phyloP scores from a whole-genome alignment of 148 eudicot species.

The Diospyros lotus region DNA sequence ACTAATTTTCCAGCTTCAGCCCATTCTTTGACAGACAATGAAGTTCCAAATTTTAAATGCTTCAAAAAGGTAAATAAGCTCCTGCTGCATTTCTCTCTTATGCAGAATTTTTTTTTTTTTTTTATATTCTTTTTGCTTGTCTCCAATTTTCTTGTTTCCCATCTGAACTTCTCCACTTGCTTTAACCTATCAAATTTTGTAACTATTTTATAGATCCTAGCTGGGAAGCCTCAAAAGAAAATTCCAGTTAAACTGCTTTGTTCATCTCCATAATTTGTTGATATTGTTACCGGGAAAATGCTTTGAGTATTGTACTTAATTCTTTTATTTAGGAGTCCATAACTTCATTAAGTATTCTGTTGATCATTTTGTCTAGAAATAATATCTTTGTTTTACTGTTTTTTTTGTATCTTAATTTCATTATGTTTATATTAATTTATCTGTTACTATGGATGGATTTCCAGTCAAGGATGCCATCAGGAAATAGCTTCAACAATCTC shows the following conservation, averaged over 20 bases:
- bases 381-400: neutral
- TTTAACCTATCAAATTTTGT: neutral
- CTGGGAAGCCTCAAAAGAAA: neutral
- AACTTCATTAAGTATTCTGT: too few species aligned
- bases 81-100: neutral
- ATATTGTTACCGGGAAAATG: too few species aligned
- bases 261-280: neutral
- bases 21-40: slow-evolving; percentile 26
- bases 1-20: slow-evolving; percentile 25
- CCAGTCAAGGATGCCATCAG: slow-evolving; percentile 58
- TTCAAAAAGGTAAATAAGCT: slow-evolving; percentile 67
- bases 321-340: neutral
- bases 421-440: neutral
- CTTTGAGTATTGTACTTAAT: too few species aligned
- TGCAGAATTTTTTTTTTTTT: too few species aligned
- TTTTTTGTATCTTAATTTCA: neutral
- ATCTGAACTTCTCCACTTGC: neutral
- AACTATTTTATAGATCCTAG: too few species aligned
- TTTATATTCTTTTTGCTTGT: neutral
- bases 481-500: slow-evolving; percentile 76
- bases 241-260: neutral
- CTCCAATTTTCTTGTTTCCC: neutral
- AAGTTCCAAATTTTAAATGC: slow-evolving; percentile 71
- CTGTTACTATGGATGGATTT: slow-evolving; percentile 13
- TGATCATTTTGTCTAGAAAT: too few species aligned